Percentiles rank a stretch among this genome's conserved stretches.
Conservation (phyloP, 106 monocot species). For the Acorus calamus region DNA sequence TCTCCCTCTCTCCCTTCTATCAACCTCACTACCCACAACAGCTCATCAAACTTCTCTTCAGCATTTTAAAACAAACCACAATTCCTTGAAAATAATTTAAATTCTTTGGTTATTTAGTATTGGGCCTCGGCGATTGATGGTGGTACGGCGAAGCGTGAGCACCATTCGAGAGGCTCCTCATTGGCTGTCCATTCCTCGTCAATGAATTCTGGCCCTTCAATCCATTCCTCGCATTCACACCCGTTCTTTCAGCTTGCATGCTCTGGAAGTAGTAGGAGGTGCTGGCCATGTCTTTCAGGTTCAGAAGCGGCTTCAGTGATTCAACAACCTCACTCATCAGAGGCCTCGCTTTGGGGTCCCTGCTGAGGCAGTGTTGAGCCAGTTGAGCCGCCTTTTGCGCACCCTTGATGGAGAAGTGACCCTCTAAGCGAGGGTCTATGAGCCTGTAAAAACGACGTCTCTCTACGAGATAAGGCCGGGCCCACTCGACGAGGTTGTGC, state of each 20-base stretch:
- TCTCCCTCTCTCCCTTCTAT: no score
- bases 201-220: conserved; percentile 30
- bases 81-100: no score
- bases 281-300: conserved; percentile 84
- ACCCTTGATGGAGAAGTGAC: conserved; percentile 81
- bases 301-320: conserved; percentile 46
- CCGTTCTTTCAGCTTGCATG: conserved; percentile 46
- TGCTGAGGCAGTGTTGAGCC: conserved; percentile 62
- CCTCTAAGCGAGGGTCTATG: conserved; percentile 66
- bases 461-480: conserved; percentile 64
- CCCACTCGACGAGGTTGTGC: conserved; percentile 89
- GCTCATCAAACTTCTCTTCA: no score
- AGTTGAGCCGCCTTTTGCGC: conserved; percentile 70
- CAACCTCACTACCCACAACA: no score
- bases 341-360: conserved; percentile 75
- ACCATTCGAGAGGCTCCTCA: conserved; percentile 39
- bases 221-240: conserved; percentile 21
- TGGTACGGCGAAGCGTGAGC: conserved; percentile 30
- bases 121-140: conserved; percentile 9
- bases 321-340: conserved; percentile 84
- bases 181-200: conserved; percentile 26
- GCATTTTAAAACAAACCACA: no score
- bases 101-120: neutral
- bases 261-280: conserved; percentile 56
- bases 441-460: conserved; percentile 57